Percentiles rank a stretch among this genome's conserved stretches.
phyloP scores from a whole-genome alignment of 1,284 basidiomycete genomes.

The Kalmanozyma brasiliensis region DNA sequence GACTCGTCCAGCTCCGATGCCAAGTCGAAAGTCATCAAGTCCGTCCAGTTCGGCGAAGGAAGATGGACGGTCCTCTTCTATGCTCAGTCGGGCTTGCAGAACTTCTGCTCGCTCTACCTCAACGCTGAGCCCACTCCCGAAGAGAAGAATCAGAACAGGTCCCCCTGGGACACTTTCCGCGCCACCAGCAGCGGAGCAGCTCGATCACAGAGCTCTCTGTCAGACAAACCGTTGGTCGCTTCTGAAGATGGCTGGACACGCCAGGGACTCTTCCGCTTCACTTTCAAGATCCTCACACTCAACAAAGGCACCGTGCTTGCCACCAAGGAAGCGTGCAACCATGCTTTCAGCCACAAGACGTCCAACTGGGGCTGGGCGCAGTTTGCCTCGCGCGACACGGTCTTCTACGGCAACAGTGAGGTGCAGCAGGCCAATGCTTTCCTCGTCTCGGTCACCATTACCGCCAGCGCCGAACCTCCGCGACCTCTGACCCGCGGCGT shows the following conservation, averaged over 20 bases:
- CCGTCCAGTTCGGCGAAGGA: conserved; percentile 55
- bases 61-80: conserved; percentile 62
- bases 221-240: conserved; percentile 4
- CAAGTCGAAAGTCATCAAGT: conserved; percentile 69
- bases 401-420: conserved; percentile 75
- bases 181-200: conserved; percentile 11
- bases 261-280: conserved; percentile 84
- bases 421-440: conserved; percentile 75
- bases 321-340: conserved; percentile 78
- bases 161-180: conserved; percentile 29
- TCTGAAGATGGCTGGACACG: conserved; percentile 78
- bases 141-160: conserved; percentile 39
- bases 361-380: conserved; percentile 71
- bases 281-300: conserved; percentile 75
- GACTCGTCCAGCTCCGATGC: conserved; percentile 65
- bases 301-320: conserved; percentile 72
- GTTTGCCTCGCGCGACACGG: conserved; percentile 79
- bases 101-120: conserved; percentile 61
- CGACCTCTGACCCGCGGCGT: conserved; percentile 71
- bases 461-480: conserved; percentile 75
- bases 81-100: conserved; percentile 58
- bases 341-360: conserved; percentile 82
- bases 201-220: conserved; percentile 11
- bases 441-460: conserved; percentile 81
- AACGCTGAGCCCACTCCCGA: conserved; percentile 58